phyloP scores from a whole-genome alignment of 805 yeast genomes.

The Brettanomyces anomalus region DNA sequence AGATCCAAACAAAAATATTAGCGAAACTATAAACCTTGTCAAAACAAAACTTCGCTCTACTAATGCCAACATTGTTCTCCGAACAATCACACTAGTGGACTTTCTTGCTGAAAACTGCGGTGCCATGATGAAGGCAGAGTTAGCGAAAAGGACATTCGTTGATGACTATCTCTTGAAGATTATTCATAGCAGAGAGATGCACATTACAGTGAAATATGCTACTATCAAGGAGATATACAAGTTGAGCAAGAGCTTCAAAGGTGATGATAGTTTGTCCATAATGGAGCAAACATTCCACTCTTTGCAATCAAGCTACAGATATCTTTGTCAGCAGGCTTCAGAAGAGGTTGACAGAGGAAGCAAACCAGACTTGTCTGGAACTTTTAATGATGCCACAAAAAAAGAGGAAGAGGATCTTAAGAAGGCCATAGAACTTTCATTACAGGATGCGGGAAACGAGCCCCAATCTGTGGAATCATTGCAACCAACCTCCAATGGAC shows the following conservation, averaged over 20 bases:
- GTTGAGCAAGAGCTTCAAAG: conserved; percentile 51
- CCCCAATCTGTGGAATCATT: too few relatives aligned
- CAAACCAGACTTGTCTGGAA: conserved; percentile 1
- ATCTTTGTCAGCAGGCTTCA: conserved; percentile 22
- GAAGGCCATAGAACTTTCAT: conserved; percentile 64
- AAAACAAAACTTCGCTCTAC: conserved; percentile 37
- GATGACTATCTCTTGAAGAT: conserved; percentile 35
- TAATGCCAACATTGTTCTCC: conserved; percentile 59
- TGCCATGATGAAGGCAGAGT: conserved; percentile 51
- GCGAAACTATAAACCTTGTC: conserved; percentile 36
- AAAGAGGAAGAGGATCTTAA: conserved; percentile 74
- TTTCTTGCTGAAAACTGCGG: conserved; percentile 75
- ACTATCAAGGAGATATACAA: conserved; percentile 62
- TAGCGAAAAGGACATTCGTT: conserved; percentile 50
- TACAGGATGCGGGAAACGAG: conserved; percentile 38
- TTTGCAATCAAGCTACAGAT: conserved; percentile 35
- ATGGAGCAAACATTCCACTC: conserved; percentile 53
- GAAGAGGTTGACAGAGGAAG: conserved; percentile 20
- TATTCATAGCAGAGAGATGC: conserved; percentile 46
- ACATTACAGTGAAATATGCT: conserved; percentile 55
- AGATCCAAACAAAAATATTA: conserved; percentile 50
- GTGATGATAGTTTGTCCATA: conserved; percentile 69
- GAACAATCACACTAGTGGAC: conserved; percentile 45
- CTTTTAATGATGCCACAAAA: conserved; percentile 4
- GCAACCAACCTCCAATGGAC: not conserved